These are phyloP conservation scores for Globisporangium nodosum DNA, from an alignment of 352 stramenopile genomes.

Conservation along the genomic window DNA sequence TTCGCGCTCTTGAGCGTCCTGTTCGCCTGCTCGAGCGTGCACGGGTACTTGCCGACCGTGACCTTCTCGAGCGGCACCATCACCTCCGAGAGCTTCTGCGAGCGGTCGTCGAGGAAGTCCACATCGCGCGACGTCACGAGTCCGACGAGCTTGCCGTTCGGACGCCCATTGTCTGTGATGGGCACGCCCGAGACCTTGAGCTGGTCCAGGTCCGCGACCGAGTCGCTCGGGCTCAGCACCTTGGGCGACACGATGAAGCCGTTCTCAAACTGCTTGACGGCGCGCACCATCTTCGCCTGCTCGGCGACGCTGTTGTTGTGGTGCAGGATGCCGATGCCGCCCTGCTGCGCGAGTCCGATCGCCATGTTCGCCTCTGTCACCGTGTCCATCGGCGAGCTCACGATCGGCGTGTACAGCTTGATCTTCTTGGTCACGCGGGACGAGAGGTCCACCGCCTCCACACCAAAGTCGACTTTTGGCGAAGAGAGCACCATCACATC, in stretches of 20 bases:
- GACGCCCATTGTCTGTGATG: conserved; percentile 95
- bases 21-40: conserved; percentile 94
- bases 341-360: conserved; percentile 97
- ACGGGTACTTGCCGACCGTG: conserved; percentile 89
- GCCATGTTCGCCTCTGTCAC: conserved; percentile 98
- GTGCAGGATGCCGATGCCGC: conserved; percentile 98
- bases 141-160: conserved; percentile 94
- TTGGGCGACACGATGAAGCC: conserved; percentile 98
- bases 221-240: conserved; percentile 90
- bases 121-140: conserved; percentile 98
- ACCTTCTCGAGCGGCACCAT: conserved; percentile 83
- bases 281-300: conserved; percentile 87
- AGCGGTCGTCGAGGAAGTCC: conserved; percentile 94
- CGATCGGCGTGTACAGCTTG: conserved; percentile 90
- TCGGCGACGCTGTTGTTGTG: conserved; percentile 96
- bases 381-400: conserved; percentile 99
- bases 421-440: conserved; percentile 91
- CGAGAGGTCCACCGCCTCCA: conserved; percentile 92
- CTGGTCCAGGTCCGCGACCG: conserved; percentile 89
- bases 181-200: conserved; percentile 97
- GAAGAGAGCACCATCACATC: not conserved
- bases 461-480: conserved; percentile 85
- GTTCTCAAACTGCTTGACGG: conserved; percentile 98
- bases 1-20: conserved; percentile 95
- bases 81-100: conserved; percentile 48